Evolutionary conservation across 768 basidiomycete genomes (phyloP).

Genomic region (Pleurotus citrinopileatus): DNA sequence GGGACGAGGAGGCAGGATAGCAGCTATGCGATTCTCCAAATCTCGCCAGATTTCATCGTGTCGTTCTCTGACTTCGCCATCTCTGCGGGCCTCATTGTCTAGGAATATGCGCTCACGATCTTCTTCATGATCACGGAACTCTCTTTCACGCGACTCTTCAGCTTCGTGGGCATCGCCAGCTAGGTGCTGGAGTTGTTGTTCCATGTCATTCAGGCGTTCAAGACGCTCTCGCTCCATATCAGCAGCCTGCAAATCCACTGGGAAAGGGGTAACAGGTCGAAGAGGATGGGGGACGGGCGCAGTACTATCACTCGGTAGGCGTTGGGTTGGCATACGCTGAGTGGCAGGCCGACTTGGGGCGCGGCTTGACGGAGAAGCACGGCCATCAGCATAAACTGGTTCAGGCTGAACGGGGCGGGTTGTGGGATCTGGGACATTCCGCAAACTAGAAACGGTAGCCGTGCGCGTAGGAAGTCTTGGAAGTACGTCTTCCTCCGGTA

Average conservation of each 20-base stretch:
- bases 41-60: conserved; percentile 44
- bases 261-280: conserved; percentile 33
- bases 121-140: conserved; percentile 65
- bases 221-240: conserved; percentile 51
- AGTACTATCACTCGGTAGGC: conserved; percentile 6
- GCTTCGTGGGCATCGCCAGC: conserved; percentile 50
- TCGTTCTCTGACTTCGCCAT: conserved; percentile 50
- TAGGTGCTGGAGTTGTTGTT: conserved; percentile 45
- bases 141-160: conserved; percentile 61
- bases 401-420: too few relatives aligned
- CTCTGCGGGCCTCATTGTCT: conserved; percentile 56
- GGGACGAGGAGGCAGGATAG: conserved; percentile 28
- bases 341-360: conserved; percentile 2
- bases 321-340: conserved; percentile 2
- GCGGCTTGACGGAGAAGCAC: conserved; percentile 1
- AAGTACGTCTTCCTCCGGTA: conserved; percentile 1
- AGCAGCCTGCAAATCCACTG: conserved; percentile 31
- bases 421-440: neutral
- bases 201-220: conserved; percentile 55
- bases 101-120: conserved; percentile 59
- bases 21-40: conserved; percentile 33
- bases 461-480: conserved; percentile 1
- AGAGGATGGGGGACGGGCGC: conserved; percentile 26
- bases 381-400: neutral
- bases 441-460: neutral